Evolutionary conservation across 75 land plant species (phyloP), one percentile per base, ranked within the genome.

Genomic region (Picea sitchensis): DNA sequence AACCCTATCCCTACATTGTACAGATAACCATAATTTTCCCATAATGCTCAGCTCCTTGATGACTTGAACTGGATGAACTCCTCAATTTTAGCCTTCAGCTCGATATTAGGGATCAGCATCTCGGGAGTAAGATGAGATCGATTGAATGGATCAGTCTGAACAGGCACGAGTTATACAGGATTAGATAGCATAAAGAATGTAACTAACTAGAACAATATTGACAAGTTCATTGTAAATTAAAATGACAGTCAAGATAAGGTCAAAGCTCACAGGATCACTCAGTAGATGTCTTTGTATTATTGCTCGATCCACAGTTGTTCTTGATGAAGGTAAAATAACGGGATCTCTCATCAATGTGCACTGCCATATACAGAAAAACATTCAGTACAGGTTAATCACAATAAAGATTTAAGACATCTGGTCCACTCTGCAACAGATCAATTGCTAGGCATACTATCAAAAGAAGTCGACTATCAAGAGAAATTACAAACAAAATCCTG

Each of bases 341-440:
- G 99, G 99, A 87, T 98, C 99, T 78, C 82, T 93, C 99, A 98
- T 98, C 80, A 98, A 82, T 47, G 99, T 98, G 60, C 89, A 98
- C 99, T 98, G 95, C 83, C 85, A 81, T 12, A 65, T 2, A n/a
- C 74, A 75, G 58, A 65, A 38, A 6, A 31, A 32, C 17, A 54
- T 36, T 60, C 30, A 81, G 14, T 6, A 32, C 75, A n/a, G 18
- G 38, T 69, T 36, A 68, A 63, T 32, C 44, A 23, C 14, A 78
- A 47, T 38, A 51, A 51, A 9, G 56, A 11, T 51, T 51, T 51
- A 51, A 51, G 56, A 51, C 13, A 1, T 80, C 32, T 30, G 61
- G 56, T 80, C 13, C 67, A 13, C 44, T 14, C 12, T 77, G 31
- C n/a, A 41, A 41, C n/a, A 20, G 20, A 59, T 57, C 65, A 34